Base-by-base conservation (phyloP, 495 filamentous ascomycete genomes). In the Daldinia grandis region DNA sequence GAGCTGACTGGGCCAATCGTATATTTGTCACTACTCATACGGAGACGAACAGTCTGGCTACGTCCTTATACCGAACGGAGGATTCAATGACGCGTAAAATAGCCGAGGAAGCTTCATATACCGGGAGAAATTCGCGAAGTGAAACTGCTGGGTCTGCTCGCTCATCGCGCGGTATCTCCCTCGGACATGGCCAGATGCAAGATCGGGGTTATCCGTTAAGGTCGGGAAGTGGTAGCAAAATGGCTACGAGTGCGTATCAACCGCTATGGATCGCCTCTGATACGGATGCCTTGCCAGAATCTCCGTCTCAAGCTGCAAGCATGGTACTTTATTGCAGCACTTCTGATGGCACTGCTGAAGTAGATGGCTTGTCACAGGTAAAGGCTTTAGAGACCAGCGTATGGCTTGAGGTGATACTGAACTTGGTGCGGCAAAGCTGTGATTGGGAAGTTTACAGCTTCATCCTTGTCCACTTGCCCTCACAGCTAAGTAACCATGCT, bases 371-470 rank as follows among this genome's bases (percentile, higher is more conserved):
- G 12, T 27, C 51, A 53, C 65, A 47, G 58, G 28, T 21, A 35
- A 66, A 76, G 38, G 78, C 86, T 24, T 76, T 97, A 51, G 86
- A 92, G 60, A 86, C 93, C 27, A 85, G 85, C 15, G 78, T 89
- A 53, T 97, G 93, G 91, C 83, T 97, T 15, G 91, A 95, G 56
- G 81, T 87, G 8, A 79, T 97, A 38, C 87, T 94, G 38, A 85
- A 85, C 2, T 80, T 97, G 19, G 80, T 99, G 31, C 89, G 92
- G 69, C 83, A 91, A 42, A 91, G 90, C 51, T 87, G 87, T 30
- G 91, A 97, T 57, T 99, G 96, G 96, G 94, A 98, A 78, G 81
- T 97, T 1, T 97, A 97, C 83, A 94, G 92, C 79, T 97, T 93
- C 76, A 86, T 95, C 30, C 84, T 98, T 12, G 90, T 92, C 12